Base-by-base conservation (phyloP, 2,329 filamentous ascomycete genomes). In the Zasmidium cellare region DNA sequence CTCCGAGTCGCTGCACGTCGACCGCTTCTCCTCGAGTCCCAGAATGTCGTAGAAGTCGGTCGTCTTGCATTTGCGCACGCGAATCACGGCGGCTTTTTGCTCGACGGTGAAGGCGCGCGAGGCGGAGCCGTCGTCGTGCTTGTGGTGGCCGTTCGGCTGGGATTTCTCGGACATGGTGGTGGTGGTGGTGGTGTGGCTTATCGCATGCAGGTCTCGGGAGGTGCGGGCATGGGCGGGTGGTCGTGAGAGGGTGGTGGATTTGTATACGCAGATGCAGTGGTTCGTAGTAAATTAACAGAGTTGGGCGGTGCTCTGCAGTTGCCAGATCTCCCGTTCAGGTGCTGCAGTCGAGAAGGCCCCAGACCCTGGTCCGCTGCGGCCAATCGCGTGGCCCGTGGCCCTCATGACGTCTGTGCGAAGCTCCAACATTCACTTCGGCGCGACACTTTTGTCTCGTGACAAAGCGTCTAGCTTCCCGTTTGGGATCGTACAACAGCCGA, bases 31-130 rank as follows among this genome's bases (percentile, higher is more conserved):
- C 67, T 88, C 84, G 50, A 97, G 77, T 20, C 87, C 87, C 28
- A 99, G 79, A 67, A 99, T 97, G 74, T 97, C 94, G 79, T 99
- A 99, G 76, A 96, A 99, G 18, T 91, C 91, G 3, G 92, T 97
- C 20, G 89, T 79, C 41, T 83, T 81, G 78, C 94, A 99, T 79
- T 84, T 85, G 65, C 90, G 87, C 73, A 99, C 94, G 65, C 94
- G 86, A 68, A 96, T 79, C 28, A 99, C 94, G 23, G 93, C 93
- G 1, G 90, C 87, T 74, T 96, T 94, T 73, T 99, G 94, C 68
- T 97, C 92, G 25, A 85, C 80, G 1, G 94, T 99, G 77, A 87
- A 96, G 72, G 89, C 84, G 67, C 90, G 87, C 58, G 85, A 85
- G 65, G 88, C 84, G 74, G 88, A 89, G 65, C 89, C 89, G 73